phyloP scores from a whole-genome alignment of 495 filamentous ascomycete genomes.

The Xylaria longipes region DNA sequence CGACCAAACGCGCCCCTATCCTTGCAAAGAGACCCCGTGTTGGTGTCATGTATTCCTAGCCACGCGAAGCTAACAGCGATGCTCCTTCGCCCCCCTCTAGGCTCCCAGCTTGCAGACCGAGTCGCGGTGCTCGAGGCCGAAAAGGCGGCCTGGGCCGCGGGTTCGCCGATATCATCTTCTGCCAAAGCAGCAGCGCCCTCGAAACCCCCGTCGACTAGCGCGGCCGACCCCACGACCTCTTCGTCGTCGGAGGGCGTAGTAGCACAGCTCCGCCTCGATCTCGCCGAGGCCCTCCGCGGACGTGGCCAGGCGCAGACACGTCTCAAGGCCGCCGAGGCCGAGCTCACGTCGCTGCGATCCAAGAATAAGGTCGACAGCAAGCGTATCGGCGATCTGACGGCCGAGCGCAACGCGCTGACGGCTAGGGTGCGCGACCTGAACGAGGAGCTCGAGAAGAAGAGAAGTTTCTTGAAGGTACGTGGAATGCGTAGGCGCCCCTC shows the following conservation, averaged over 20 bases:
- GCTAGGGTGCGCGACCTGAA: conserved; percentile 77
- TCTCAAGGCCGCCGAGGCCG: conserved; percentile 63
- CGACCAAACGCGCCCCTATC: background rate
- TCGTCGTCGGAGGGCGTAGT: conserved; percentile 40
- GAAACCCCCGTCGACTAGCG: conserved; percentile 31
- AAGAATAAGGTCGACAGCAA: conserved; percentile 61
- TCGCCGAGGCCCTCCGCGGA: conserved; percentile 76
- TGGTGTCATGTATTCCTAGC: background rate
- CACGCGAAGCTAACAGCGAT: conserved; percentile 29
- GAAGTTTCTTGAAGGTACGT: conserved; percentile 75
- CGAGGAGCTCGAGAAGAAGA: conserved; percentile 84
- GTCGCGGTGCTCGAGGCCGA: conserved; percentile 62
- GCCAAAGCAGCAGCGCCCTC: conserved; percentile 18
- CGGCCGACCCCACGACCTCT: conserved; percentile 32
- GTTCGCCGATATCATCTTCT: conserved; percentile 23
- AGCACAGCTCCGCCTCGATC: conserved; percentile 63
- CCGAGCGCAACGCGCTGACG: conserved; percentile 65
- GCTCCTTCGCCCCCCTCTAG: conserved; percentile 46
- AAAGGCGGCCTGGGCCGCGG: conserved; percentile 39
- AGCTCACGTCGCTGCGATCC: conserved; percentile 64
- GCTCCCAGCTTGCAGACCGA: conserved; percentile 73
- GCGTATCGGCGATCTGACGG: conserved; percentile 64
- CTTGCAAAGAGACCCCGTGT: background rate
- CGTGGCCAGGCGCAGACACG: conserved; percentile 68
- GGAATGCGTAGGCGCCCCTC: background rate